Evolutionary conservation across 208 protist genomes (phyloP), one percentile per base, ranked within the genome.

Genomic region (Trypanosoma melophagium): DNA sequence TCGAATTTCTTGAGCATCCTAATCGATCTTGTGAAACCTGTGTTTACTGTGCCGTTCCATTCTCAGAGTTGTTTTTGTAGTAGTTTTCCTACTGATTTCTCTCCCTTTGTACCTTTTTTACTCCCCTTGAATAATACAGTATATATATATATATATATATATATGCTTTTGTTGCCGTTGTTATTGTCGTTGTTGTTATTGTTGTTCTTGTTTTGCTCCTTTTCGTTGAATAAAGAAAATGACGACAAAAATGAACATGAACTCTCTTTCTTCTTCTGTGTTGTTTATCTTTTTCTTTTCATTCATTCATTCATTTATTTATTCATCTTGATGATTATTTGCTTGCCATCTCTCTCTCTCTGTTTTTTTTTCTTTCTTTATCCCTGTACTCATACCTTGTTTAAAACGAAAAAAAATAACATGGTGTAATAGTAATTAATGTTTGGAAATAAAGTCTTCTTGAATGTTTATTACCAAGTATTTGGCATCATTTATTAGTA

Each of bases 401-500:
- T 47, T 31, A 63, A 49, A 52, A 50, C 5, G 47, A 62, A 44
- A 66, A 0, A 42, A 66, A 52, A 44, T 19, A 56, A 68, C 7
- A 16, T 57, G 8, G 4, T 38, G 24, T 19, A 24, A n/a, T 60
- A 47, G 51, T 47, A 25, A 24, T 52, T 63, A 10, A n/a, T 49
- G 38, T 21, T 22, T 3, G 25, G 22, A 5, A 35, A 35, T 35
- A 35, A 35, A 35, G 28, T 54, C 0, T 35, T 49, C 17, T 22
- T 58, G 53, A 60, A 93, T 93, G 87, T 76, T 90, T 40, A 83
- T 93, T 66, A 74, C 77, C 19, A 80, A 70, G 55, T 88, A 83
- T 50, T 62, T 93, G 10, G 72, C 74, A 28, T 81, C 70, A 24
- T 63, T 82, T 21, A 53, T 93, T 45, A 77, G 71, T 10, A 76